Evolutionary conservation across 306 rosid genomes (phyloP), one percentile per base, ranked within the genome.

Genomic region (Cucumis cinereus): DNA sequence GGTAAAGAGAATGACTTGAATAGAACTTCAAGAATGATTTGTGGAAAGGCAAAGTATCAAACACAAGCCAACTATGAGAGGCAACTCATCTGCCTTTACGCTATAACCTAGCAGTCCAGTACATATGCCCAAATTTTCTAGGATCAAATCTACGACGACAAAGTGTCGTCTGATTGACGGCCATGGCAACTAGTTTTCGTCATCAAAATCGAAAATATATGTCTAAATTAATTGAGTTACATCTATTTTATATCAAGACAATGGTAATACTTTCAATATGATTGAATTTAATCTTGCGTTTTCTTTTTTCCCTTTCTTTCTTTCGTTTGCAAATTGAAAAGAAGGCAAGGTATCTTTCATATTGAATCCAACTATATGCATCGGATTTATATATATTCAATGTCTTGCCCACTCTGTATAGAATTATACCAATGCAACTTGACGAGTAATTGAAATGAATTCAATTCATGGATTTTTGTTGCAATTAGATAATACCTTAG

Each of bases 11-110:
- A 93, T 90, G 83, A 90, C 98, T 91, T 93, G 87, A 73, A 71
- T 82, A 73, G 8, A 86, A 93, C 90, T 90, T 85, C 89, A 90
- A 88, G 96, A 90, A 94, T 87, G 84, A 79, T 88, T 94, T 78
- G 64, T 66, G 41, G 23, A 79, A 80, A 84, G 95, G 96, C 68
- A 94, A 92, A 84, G 99, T 85, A 94, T 92, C 91, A 80, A 61
- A 82, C 74, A 64, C 64, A 76, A 75, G 92, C 79, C 60, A 57
- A 82, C 86, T 38, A 79, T 43, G 77, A 83, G 88, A 92, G 88
- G 83, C 92, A 86, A 78, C 52, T 45, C 16, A 45, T 79, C 80
- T 74, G 78, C 67, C 78, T 74, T 70, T 70, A 70, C 57, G 75
- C 75, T 22, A 68, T 14, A 20, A 5, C 6, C 71, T 12, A 9